These are phyloP conservation scores for Trichoderma arundinaceum DNA, from an alignment of 2,329 filamentous ascomycete genomes.

Conservation along the genomic window DNA sequence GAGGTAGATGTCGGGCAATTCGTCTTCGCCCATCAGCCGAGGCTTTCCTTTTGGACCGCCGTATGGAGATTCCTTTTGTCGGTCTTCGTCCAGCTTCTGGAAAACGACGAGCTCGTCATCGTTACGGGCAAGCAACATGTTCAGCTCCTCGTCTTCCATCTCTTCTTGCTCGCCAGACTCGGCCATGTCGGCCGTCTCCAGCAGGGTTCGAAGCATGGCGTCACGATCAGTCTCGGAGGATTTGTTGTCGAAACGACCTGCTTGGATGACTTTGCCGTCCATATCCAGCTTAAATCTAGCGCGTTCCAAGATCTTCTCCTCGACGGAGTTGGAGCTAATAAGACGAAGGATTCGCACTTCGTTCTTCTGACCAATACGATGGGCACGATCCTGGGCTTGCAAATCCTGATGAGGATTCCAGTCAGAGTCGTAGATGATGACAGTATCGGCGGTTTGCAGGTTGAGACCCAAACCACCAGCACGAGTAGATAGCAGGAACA, in stretches of 20 bases:
- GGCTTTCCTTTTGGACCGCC: constrained; percentile 72
- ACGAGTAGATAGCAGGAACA: constrained; percentile 97
- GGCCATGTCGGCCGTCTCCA: constrained; percentile 79
- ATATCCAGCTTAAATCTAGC: constrained; percentile 98
- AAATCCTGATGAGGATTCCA: constrained; percentile 99
- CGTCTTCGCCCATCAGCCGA: constrained; percentile 83
- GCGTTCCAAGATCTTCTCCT: constrained; percentile 97
- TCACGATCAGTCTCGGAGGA: constrained; percentile 98
- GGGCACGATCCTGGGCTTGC: constrained; percentile 98
- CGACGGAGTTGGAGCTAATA: constrained; percentile 95
- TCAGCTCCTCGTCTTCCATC: constrained; percentile 98
- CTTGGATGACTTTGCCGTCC: constrained; percentile 99
- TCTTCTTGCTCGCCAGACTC: constrained; percentile 82
- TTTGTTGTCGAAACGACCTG: constrained; percentile 99
- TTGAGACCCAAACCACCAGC: constrained; percentile 98
- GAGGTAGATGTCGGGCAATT: constrained; percentile 93
- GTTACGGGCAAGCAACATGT: constrained; percentile 87
- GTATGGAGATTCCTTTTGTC: constrained; percentile 69
- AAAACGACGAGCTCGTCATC: constrained; percentile 80
- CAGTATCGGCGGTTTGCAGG: constrained; percentile 94
- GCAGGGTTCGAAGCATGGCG: constrained; percentile 89
- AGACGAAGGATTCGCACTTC: constrained; percentile 95
- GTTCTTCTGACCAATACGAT: constrained; percentile 99
- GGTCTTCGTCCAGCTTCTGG: constrained; percentile 81
- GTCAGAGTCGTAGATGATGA: constrained; percentile 99